Evolutionary conservation across 352 stramenopile genomes (phyloP).

Genomic region (Phytopythium litorale): DNA sequence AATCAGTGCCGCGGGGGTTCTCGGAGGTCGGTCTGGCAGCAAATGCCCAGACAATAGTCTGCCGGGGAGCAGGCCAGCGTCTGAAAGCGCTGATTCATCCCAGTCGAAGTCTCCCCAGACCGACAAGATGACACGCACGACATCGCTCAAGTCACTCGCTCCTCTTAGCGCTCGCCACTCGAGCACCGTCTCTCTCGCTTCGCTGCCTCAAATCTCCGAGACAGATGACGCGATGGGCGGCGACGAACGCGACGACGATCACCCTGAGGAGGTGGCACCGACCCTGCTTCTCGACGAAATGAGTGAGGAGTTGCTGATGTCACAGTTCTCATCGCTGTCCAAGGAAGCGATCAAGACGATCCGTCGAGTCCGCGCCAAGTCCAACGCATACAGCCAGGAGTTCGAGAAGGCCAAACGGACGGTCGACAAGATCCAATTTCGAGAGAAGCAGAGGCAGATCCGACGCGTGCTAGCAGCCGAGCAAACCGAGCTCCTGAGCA

Average conservation of each 20-base stretch:
- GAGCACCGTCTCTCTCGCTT: conserved; percentile 13
- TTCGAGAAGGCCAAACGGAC: conserved; percentile 46
- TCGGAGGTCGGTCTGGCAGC: conserved; percentile 9
- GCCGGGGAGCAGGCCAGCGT: background rate
- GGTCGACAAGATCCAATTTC: conserved; percentile 49
- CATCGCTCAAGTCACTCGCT: background rate
- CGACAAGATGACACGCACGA: background rate
- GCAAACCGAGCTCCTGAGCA: conserved; percentile 43
- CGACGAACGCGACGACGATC: conserved; percentile 7
- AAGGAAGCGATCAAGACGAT: conserved; percentile 51
- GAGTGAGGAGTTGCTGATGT: conserved; percentile 43
- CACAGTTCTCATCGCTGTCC: conserved; percentile 48
- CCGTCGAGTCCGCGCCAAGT: conserved; percentile 54
- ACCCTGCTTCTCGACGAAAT: conserved; percentile 48
- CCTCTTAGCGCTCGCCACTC: conserved; percentile 9
- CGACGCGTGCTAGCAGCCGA: conserved; percentile 30
- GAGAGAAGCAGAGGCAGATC: conserved; percentile 31
- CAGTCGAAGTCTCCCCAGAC: background rate
- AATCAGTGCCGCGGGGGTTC: conserved; percentile 26
- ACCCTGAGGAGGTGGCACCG: conserved; percentile 2
- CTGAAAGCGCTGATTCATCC: background rate
- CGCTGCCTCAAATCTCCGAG: conserved; percentile 27
- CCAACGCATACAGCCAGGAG: conserved; percentile 50
- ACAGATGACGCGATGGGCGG: conserved; percentile 5
- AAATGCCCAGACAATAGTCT: background rate